These are phyloP conservation scores for Apostasia shenzhenica DNA, from an alignment of 106 monocot species.

Conservation along the genomic window DNA sequence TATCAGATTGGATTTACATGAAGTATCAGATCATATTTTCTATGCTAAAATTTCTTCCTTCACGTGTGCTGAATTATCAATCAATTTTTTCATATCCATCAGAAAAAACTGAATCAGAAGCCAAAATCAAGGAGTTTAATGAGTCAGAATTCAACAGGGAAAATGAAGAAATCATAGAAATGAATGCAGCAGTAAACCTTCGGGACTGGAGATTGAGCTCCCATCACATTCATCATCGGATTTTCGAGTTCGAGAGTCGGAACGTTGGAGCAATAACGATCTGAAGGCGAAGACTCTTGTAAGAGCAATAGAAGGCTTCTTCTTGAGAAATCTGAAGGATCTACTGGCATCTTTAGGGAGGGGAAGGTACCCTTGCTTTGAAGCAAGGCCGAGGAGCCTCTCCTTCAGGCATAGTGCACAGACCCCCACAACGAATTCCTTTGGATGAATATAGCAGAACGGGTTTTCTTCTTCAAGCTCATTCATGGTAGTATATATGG, in stretches of 20 bases:
- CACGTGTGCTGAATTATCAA: too few relatives aligned
- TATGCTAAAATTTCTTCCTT: too few relatives aligned
- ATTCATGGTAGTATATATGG: slow-evolving; percentile 15
- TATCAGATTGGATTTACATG: too few relatives aligned
- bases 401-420: slow-evolving; percentile 86
- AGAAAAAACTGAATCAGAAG: too few relatives aligned
- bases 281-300: slow-evolving; percentile 2
- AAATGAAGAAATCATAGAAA: not conserved
- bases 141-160: not conserved
- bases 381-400: slow-evolving; percentile 59
- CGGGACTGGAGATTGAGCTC: slow-evolving; percentile 3
- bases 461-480: slow-evolving; percentile 10
- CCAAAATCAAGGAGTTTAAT: too few relatives aligned
- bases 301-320: not conserved
- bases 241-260: not conserved
- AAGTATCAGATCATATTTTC: too few relatives aligned
- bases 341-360: slow-evolving; percentile 7
- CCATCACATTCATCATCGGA: not conserved
- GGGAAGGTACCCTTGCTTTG: slow-evolving; percentile 27
- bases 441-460: slow-evolving; percentile 71
- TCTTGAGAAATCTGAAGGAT: not conserved
- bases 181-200: not conserved
- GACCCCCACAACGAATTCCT: slow-evolving; percentile 49
- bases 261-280: not conserved
- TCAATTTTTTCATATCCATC: too few relatives aligned